Evolutionary conservation across 139 green algal genomes (phyloP), one percentile per base, ranked within the genome.

Genomic region (Pseudopediastrum boryanum): DNA sequence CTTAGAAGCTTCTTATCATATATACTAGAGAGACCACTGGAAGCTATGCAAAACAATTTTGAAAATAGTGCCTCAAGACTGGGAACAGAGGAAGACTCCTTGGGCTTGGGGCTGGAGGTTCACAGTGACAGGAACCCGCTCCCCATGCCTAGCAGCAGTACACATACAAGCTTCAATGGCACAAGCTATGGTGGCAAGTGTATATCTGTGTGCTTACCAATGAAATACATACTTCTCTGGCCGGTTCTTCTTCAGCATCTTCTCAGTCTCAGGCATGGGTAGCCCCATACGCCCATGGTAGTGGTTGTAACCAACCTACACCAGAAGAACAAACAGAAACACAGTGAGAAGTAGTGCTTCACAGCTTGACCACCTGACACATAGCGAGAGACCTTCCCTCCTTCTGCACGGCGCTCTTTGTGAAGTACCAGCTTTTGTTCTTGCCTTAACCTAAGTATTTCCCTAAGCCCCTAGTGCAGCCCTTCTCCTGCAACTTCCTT

Each of bases 291-390:
- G 29, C 8, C 54, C 54, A 4, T 59, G 25, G 71, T 78, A 78
- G 42, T 78, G 71, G 71, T 78, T 78, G 71, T 78, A 78, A 16
- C 52, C 71, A 21, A 78, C 71, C 54, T 78, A 41, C 69, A 76
- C 1, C 21, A 48, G 4, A n/a, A 58, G 27, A n/a, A 1, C 1
- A 67, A 27, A 50, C 35, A 4, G 41, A 13, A 31, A 63, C 43
- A 56, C 66, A 44, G 27, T 12, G 10, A 19, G 27, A n/a, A 2
- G 0, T 12, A n/a, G 46, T 56, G 46, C 12, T 56, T 56, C 13
- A 56, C 46, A 12, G 46, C 13, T 56, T n/a, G n/a, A n/a, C n/a
- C n/a, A n/a, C n/a, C n/a, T n/a, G n/a, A n/a, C n/a, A n/a, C n/a
- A n/a, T n/a, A n/a, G n/a, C n/a, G n/a, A n/a, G n/a, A n/a, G n/a